Conservation (phyloP, 176 grass and related monocot genomes). For the Zea luxurians region DNA sequence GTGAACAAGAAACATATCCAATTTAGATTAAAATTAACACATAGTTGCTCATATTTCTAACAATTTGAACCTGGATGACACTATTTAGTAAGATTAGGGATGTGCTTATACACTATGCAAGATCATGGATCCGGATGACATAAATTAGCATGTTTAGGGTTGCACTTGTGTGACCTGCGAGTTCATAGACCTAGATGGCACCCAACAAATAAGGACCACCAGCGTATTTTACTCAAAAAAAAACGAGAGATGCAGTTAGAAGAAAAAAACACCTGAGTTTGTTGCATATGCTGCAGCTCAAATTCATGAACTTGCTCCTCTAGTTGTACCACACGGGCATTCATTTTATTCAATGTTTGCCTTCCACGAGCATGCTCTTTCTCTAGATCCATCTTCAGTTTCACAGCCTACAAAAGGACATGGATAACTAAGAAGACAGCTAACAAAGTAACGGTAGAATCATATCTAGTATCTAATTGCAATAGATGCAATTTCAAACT, state of each 20-base stretch:
- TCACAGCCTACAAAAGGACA: slow-evolving; percentile 53
- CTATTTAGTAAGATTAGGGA: not conserved
- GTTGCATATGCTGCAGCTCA: slow-evolving; percentile 54
- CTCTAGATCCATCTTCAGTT: slow-evolving; percentile 69
- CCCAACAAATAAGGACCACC: not conserved
- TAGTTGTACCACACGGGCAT: slow-evolving; percentile 52
- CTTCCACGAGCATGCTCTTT: slow-evolving; percentile 58
- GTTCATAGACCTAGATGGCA: not conserved
- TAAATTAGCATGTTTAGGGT: not conserved
- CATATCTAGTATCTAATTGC: slow-evolving; percentile 11
- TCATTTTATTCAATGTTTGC: slow-evolving; percentile 56
- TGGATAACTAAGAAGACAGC: slow-evolving; percentile 26
- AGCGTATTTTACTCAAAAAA: not conserved
- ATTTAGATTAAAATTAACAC: not conserved
- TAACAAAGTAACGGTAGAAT: not conserved
- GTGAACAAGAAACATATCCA: not conserved
- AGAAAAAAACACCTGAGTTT: slow-evolving; percentile 36
- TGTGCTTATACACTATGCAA: not conserved
- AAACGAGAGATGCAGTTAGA: not conserved
- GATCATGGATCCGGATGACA: not conserved
- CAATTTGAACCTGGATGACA: not conserved
- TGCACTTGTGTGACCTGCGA: not conserved
- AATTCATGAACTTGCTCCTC: slow-evolving; percentile 77
- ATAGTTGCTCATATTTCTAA: not conserved
- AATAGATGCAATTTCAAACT: not conserved